A percentile compares a stretch with the other conserved stretches of the same genome.
Conservation (phyloP, 1,284 basidiomycete species). For the Leccinum pachyderme region DNA sequence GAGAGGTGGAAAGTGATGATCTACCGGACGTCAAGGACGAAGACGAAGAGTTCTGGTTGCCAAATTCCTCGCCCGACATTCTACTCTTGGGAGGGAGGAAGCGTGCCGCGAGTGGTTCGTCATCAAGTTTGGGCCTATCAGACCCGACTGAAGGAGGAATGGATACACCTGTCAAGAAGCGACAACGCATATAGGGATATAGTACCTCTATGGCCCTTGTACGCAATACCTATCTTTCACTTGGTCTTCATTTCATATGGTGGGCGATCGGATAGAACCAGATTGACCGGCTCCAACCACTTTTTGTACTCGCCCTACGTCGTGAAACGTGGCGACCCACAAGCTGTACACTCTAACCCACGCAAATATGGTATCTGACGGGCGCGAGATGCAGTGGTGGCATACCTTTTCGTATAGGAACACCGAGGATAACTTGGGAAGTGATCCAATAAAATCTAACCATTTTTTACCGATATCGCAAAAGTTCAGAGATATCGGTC, state of each 20-base stretch:
- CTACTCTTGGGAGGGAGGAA: slow-evolving; percentile 23
- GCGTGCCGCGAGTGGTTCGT: slow-evolving; percentile 25
- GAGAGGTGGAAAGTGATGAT: slow-evolving; percentile 8
- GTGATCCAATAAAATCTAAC: too few species aligned
- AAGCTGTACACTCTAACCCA: too few species aligned
- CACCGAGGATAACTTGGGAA: too few species aligned
- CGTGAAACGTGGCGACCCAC: too few species aligned
- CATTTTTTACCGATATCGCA: too few species aligned
- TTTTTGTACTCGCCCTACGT: too few species aligned
- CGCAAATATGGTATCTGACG: too few species aligned
- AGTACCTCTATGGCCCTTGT: slow-evolving; percentile 1
- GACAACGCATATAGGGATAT: slow-evolving; percentile 16
- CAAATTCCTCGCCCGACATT: slow-evolving; percentile 28
- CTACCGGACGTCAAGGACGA: slow-evolving; percentile 7
- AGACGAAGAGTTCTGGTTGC: slow-evolving; percentile 31
- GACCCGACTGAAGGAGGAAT: slow-evolving; percentile 16
- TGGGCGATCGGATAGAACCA: background rate
- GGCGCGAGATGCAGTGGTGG: too few species aligned
- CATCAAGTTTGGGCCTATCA: slow-evolving; percentile 23
- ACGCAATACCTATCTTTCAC: background rate
- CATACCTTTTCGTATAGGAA: too few species aligned
- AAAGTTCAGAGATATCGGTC: too few species aligned
- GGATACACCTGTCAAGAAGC: slow-evolving; percentile 29
- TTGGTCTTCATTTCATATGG: background rate
- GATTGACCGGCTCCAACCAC: background rate